Base-by-base conservation (phyloP, 352 stramenopile genomes). In the Globisporangium alternatum region DNA sequence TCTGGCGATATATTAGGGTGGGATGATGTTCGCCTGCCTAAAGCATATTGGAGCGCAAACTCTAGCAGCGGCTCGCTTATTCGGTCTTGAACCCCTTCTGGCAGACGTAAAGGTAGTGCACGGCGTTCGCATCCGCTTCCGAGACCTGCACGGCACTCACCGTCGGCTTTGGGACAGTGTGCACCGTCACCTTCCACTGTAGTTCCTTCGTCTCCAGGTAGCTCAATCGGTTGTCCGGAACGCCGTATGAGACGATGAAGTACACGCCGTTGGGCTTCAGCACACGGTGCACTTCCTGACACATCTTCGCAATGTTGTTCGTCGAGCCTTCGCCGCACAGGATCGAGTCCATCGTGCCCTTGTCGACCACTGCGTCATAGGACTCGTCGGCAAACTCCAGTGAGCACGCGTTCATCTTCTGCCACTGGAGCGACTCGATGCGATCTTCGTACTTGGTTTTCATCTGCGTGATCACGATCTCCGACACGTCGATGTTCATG, bases 61-160 rank as follows among this genome's bases (percentile, higher is more conserved):
- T 35, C 39, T 54, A 28, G 28, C 5, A 30, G 25, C 3, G 13
- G 5, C 37, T 48, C 22, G 25, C 48, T 69, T 31, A 70, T 28
- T 85, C 78, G 51, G 48, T 43, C 60, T 93, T 91, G 45, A 77
- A 67, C 37, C 82, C 83, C 76, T 98, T 98, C 68, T 96, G 81
- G 85, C 95, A 98, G 15, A 98, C 88, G 70, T 98, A 98, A 53
- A 98, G 88, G 88, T 98, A 98, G 72, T 98, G 96, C 60, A 98
- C 95, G 52, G 82, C 88, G 62, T 97, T 98, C 28, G 92, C 92
- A 66, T 98, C 95, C 9, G 90, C 88, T 53, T 96, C 95, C n/a
- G 90, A 89, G 54, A 97, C 88, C 35, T 97, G 91, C 56, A 96
- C 89, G 25, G 93, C 91, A 53, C 83, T 97, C n/a, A 98, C 94